These are phyloP conservation scores for Ceratocystis diversiconidia DNA, from an alignment of 2,329 filamentous ascomycete species.

Conservation along the genomic window DNA sequence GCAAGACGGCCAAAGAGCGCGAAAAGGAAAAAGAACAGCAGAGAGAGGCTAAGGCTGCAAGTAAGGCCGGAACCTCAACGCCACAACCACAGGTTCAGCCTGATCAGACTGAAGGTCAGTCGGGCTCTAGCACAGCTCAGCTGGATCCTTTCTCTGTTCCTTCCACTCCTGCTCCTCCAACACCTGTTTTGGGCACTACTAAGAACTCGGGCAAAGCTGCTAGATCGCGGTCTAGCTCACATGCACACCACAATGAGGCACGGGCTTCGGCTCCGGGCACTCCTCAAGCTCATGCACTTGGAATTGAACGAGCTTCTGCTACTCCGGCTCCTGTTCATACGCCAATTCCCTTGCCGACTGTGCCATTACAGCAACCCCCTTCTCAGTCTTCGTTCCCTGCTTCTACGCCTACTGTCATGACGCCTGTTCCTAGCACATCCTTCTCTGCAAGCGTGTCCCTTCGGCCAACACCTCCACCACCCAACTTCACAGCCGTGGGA, in stretches of 20 bases:
- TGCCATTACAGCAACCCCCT: conserved; percentile 26
- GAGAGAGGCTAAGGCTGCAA: conserved; percentile 22
- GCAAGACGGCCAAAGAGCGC: conserved; percentile 26
- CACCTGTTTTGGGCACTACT: conserved; percentile 34
- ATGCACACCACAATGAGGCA: conserved; percentile 33
- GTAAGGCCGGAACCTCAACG: conserved; percentile 30
- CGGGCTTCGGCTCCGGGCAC: conserved; percentile 25
- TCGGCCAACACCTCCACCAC: conserved; percentile 12
- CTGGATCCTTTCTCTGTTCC: conserved; percentile 2
- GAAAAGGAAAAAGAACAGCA: conserved; percentile 35
- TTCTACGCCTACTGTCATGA: conserved; percentile 20
- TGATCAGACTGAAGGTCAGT: not conserved
- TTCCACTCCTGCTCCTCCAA: conserved; percentile 23
- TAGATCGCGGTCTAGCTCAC: conserved; percentile 42
- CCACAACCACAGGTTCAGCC: conserved; percentile 12
- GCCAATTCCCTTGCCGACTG: conserved; percentile 13
- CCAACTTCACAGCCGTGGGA: not conserved
- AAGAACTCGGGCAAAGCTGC: conserved; percentile 28
- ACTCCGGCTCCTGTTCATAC: conserved; percentile 10
- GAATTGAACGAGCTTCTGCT: not conserved
- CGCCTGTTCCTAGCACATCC: not conserved
- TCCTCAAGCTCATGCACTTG: conserved; percentile 28
- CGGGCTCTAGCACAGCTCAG: not conserved
- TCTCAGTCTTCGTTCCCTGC: conserved; percentile 22
- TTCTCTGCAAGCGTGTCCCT: conserved; percentile 7